Percentiles rank a stretch among this genome's conserved stretches.
phyloP scores from a whole-genome alignment of 2,329 filamentous ascomycete genomes.

The Dothistroma septosporum region DNA sequence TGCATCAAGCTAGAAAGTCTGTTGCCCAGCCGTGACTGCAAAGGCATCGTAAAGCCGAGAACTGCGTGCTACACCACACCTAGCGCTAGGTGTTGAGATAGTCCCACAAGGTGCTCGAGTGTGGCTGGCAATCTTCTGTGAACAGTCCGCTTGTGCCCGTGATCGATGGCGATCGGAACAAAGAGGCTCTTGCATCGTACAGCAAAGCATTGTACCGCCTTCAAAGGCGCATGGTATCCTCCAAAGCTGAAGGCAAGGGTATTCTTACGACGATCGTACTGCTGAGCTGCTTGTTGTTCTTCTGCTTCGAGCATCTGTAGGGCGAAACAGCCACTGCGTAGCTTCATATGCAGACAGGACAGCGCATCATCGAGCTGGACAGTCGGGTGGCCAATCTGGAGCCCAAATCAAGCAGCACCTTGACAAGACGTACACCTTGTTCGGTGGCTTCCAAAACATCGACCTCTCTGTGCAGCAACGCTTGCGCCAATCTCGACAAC shows the following conservation, averaged over 20 bases:
- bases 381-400: not conserved
- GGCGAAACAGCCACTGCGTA: conserved; percentile 8
- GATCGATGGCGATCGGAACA: not conserved
- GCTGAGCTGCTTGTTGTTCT: conserved; percentile 11
- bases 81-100: too few relatives aligned
- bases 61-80: too few relatives aligned
- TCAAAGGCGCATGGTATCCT: not conserved
- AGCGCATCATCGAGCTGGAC: conserved; percentile 4
- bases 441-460: conserved; percentile 6
- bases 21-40: too few relatives aligned
- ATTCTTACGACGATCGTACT: conserved; percentile 1
- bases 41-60: too few relatives aligned
- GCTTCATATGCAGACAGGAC: conserved; percentile 9
- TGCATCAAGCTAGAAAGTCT: conserved; percentile 6
- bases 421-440: conserved; percentile 1
- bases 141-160: conserved; percentile 6
- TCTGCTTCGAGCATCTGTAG: conserved; percentile 11
- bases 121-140: too few relatives aligned
- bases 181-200: conserved; percentile 4
- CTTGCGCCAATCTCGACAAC: not conserved
- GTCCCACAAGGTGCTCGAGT: too few relatives aligned
- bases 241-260: not conserved
- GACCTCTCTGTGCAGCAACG: conserved; percentile 1
- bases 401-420: not conserved
- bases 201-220: conserved; percentile 4